Evolutionary conservation across 2,329 filamentous ascomycete genomes (phyloP), one percentile per base, ranked within the genome.

Genomic region (Pseudopithomyces chartarum): DNA sequence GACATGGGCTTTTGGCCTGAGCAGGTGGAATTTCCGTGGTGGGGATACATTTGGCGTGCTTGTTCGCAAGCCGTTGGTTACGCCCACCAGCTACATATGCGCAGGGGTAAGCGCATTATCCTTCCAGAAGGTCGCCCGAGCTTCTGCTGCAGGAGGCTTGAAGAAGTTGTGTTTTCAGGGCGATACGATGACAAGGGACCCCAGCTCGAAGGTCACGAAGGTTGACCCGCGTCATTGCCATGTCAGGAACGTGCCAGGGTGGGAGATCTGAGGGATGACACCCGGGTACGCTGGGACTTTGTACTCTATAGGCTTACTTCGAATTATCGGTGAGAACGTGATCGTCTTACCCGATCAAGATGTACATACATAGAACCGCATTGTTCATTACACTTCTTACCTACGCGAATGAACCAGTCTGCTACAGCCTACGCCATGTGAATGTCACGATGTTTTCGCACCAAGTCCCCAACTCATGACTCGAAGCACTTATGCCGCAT

Each of bases 71-170:
- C 36, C n/a, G 46, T 17, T 47, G 43, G 34, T 40, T 48, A 58
- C 42, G 54, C 42, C 57, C 52, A 56, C 59, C 57, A 60, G 57
- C 42, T 61, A n/a, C n/a, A n/a, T n/a, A 65, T 44, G 36, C 56
- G 47, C 61, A 62, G 39, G 60, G 63, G 47, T 60, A 32, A 38
- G 23, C 20, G 23, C 40, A 54, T 40, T 48, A 39, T 59, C 38
- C 54, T 59, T 56, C 44, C 36, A 53, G 45, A 58, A 52, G 48
- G 22, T 43, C 48, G 33, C 38, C 23, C 20, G 26, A 51, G 36
- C 29, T 58, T 54, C 54, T 33, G 42, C 39, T 23, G 34, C 26
- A 29, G 26, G 26, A 29, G 47, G 34, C 46, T 40, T 52, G 19
- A 12, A 49, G 19, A 12, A 49, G 20, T 43, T 19, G 20, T 45